Base-by-base conservation (phyloP, 1,139 yeast species). In the Candida neerlandica region DNA sequence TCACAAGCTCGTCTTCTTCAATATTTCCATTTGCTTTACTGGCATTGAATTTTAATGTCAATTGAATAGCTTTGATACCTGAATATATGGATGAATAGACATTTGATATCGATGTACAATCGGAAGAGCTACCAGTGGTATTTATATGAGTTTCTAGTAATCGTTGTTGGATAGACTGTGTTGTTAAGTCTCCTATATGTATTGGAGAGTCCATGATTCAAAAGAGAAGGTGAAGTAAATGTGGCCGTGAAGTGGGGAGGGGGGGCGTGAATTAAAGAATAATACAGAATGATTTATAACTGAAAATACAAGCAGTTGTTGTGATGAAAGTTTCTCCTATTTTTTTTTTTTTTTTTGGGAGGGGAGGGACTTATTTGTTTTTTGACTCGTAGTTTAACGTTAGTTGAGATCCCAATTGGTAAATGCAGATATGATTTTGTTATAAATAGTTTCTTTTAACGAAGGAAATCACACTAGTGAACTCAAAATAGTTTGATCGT, bases 131-230 rank as follows among this genome's bases (percentile, higher is more conserved):
- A 4, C 30, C 27, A 2, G 41, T 18, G 11, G 65, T 54, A 39
- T 59, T 57, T 38, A 75, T 57, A 52, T 73, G 78, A 5, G 80
- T 75, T 26, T 69, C 71, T 39, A 58, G 60, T 46, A 76, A 64
- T 43, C 69, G 65, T 57, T 67, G 64, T 58, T 66, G 71, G 29
- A 76, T 75, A 37, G 77, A 72, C 52, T 67, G 67, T 38, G 80
- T 70, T 51, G 80, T 75, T 48, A 69, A 58, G 58, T 76, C 80
- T 43, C 81, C 80, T 30, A 71, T 63, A 49, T 72, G 62, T 46
- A 73, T 61, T n/a, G 81, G 81, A 10, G 79, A 74, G 45, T 76
- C 80, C 80, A 75, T 75, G 42, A 16, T 39, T 14, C 26, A 15
- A 7, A 12, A 2, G 10, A 16, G 34, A 32, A 14, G 15, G 34